A percentile compares a stretch with the other conserved stretches of the same genome.
Evolutionary conservation across 139 green algal species (phyloP).

Genomic region (Pedinophyceae sp.): DNA sequence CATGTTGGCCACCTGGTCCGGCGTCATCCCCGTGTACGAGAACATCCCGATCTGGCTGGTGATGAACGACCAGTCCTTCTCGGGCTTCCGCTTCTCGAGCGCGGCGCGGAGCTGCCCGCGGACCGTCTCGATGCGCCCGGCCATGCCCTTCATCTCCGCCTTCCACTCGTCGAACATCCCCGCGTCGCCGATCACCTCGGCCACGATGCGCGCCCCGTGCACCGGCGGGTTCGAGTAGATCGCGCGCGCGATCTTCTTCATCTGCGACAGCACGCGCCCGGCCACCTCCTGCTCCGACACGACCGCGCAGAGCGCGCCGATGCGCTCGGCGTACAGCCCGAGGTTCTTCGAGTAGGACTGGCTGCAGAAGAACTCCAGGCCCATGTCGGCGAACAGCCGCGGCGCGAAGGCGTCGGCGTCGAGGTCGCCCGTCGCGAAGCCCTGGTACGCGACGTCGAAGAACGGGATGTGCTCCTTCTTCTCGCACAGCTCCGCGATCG

Average conservation of each 20-base stretch:
- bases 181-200: constrained; percentile 57
- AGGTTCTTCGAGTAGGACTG: constrained; percentile 92
- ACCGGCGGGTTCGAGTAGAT: constrained; percentile 84
- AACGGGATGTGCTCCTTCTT: constrained; percentile 77
- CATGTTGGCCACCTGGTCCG: constrained; percentile 82
- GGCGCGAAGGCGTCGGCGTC: constrained; percentile 81
- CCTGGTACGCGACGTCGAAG: constrained; percentile 95
- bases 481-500: constrained; percentile 65
- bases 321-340: constrained; percentile 89
- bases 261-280: constrained; percentile 55
- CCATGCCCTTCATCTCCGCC: constrained; percentile 88
- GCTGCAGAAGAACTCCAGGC: constrained; percentile 61
- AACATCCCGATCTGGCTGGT: constrained; percentile 92
- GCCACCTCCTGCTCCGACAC: constrained; percentile 26
- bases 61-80: constrained; percentile 85
- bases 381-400: constrained; percentile 69
- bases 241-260: constrained; percentile 84
- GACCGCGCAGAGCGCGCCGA: constrained; percentile 82
- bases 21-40: constrained; percentile 77
- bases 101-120: constrained; percentile 42
- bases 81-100: constrained; percentile 40
- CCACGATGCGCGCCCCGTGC: constrained; percentile 80
- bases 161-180: constrained; percentile 83
- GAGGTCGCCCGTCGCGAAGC: constrained; percentile 71
- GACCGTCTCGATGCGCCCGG: constrained; percentile 69